Percentiles rank a stretch among this genome's conserved stretches.
These are phyloP conservation scores for Solanum piurae DNA, from an alignment of 257 asterid species.

Conservation along the genomic window DNA sequence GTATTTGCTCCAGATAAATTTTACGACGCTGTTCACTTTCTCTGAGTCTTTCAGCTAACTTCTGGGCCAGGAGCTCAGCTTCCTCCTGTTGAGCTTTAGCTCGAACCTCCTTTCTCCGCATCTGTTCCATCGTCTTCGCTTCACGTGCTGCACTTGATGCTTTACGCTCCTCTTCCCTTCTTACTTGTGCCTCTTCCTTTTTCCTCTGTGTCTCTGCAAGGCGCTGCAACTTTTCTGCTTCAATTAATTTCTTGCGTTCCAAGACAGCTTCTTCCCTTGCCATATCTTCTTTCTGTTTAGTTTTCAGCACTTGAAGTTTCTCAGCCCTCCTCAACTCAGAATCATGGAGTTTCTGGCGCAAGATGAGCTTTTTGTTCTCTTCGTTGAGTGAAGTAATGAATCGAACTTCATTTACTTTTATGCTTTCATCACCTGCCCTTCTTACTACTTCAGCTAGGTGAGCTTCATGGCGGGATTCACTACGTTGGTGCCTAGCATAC, in stretches of 20 bases:
- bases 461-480: slow-evolving; percentile 97
- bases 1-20: slow-evolving; percentile 89
- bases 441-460: slow-evolving; percentile 89
- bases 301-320: slow-evolving; percentile 80
- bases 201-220: slow-evolving; percentile 87
- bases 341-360: slow-evolving; percentile 87
- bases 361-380: slow-evolving; percentile 84
- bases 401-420: slow-evolving; percentile 96
- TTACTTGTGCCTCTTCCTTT: slow-evolving; percentile 94
- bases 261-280: slow-evolving; percentile 99
- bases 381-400: slow-evolving; percentile 94
- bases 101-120: slow-evolving; percentile 84
- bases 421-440: slow-evolving; percentile 96
- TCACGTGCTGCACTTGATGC: slow-evolving; percentile 99
- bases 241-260: slow-evolving; percentile 87
- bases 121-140: slow-evolving; percentile 88
- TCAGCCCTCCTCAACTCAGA: slow-evolving; percentile 93
- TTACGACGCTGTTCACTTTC: slow-evolving; percentile 96
- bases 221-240: slow-evolving; percentile 95
- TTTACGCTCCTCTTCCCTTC: slow-evolving; percentile 97
- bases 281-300: slow-evolving; percentile 87
- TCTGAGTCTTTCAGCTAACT: slow-evolving; percentile 82
- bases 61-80: slow-evolving; percentile 97
- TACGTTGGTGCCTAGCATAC: slow-evolving; percentile 83
- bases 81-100: slow-evolving; percentile 96